Percentiles rank a stretch among this genome's conserved stretches.
Conservation (phyloP, 306 rosid genomes). For the Heteromeles arbutifolia region DNA sequence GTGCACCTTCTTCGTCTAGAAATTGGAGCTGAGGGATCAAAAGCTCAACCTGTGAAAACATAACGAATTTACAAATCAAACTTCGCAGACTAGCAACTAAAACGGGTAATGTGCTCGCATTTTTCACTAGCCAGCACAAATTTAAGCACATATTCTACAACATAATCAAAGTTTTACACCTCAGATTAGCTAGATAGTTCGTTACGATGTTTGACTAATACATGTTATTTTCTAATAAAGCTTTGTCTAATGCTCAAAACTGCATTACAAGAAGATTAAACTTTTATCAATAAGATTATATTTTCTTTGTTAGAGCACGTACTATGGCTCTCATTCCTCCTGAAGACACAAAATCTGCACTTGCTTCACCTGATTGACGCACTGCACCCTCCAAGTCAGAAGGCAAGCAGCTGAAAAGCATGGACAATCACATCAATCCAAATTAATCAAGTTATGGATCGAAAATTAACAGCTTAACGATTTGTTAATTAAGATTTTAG, state of each 20-base stretch:
- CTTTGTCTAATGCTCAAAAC: background rate
- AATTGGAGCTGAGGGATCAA: conserved; percentile 89
- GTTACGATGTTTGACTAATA: too few relatives aligned
- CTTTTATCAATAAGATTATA: conserved; percentile 1
- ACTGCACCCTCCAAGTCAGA: conserved; percentile 90
- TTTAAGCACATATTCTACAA: too few relatives aligned
- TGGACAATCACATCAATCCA: conserved; percentile 12
- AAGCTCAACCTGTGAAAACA: conserved; percentile 75
- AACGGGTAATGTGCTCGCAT: background rate
- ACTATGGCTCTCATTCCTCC: conserved; percentile 94
- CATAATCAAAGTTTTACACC: too few relatives aligned
- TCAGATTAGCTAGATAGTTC: too few relatives aligned
- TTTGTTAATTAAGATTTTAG: too few relatives aligned
- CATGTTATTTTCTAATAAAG: too few relatives aligned
- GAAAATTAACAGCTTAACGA: too few relatives aligned
- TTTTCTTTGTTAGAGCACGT: conserved; percentile 22
- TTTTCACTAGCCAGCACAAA: background rate
- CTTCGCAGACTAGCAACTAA: background rate
- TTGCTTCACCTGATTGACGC: conserved; percentile 75
- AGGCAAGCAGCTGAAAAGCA: conserved; percentile 80
- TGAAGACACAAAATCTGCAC: conserved; percentile 63
- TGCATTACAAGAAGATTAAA: background rate
- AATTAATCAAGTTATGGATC: too few relatives aligned
- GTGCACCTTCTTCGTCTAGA: conserved; percentile 97
- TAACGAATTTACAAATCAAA: background rate